phyloP scores from a whole-genome alignment of 768 basidiomycete genomes.

The Mycena belliarum region DNA sequence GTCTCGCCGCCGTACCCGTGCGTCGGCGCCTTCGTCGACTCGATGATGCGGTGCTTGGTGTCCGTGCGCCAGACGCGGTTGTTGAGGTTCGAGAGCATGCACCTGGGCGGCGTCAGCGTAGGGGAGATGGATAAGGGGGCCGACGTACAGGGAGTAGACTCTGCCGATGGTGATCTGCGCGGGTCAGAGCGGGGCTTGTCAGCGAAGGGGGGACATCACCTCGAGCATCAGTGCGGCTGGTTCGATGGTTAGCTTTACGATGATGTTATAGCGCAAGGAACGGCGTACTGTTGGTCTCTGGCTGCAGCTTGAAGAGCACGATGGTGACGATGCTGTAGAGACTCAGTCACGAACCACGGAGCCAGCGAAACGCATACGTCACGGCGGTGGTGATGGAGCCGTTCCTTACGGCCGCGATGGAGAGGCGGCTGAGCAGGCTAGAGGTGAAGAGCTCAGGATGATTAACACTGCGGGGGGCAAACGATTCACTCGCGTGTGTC shows the following conservation, averaged over 20 bases:
- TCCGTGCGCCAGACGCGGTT: background rate
- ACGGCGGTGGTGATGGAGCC: background rate
- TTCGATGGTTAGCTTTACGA: background rate
- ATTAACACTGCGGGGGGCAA: too few species aligned
- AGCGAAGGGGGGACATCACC: background rate
- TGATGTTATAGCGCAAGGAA: background rate
- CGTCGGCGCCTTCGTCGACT: background rate
- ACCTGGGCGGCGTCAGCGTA: background rate
- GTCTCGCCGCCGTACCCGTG: too few species aligned
- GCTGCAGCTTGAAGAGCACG: constrained; percentile 2
- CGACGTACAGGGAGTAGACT: background rate
- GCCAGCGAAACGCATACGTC: background rate
- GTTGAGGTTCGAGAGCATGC: background rate
- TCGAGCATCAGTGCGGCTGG: background rate
- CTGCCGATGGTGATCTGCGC: background rate
- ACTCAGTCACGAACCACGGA: background rate
- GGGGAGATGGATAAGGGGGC: background rate
- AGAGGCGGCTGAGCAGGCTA: background rate
- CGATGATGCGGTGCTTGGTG: background rate
- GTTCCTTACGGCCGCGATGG: background rate
- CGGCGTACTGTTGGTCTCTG: constrained; percentile 1
- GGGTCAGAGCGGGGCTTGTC: background rate
- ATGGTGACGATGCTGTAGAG: constrained; percentile 2
- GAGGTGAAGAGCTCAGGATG: too few species aligned
- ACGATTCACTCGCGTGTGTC: background rate